A percentile compares a stretch with the other conserved stretches of the same genome.
Evolutionary conservation across 371 early-diverging fungal species (phyloP).

Genomic region (Conidiobolus coronatus): DNA sequence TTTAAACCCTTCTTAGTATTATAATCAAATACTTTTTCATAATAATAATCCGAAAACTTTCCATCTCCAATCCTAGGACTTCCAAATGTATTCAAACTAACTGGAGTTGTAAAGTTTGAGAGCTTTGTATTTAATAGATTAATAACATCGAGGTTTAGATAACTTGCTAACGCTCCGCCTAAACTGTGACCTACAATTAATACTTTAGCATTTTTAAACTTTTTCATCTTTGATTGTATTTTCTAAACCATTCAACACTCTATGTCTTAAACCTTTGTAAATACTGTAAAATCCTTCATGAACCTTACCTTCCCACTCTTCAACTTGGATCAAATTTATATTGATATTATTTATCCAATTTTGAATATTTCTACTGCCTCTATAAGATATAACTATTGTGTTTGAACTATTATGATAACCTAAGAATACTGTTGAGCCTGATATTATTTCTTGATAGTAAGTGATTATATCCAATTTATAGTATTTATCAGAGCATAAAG

Average conservation of each 20-base stretch:
- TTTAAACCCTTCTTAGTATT: neutral
- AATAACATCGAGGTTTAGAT: neutral
- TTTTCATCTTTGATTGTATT: neutral
- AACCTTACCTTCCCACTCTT: neutral
- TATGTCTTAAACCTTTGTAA: neutral
- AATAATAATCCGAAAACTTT: neutral
- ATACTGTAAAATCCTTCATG: neutral
- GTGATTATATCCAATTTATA: no score
- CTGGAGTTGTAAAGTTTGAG: neutral
- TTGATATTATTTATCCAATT: no score
- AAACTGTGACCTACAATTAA: neutral
- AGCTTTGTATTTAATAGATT: neutral
- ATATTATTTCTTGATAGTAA: no score
- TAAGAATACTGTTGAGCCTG: no score
- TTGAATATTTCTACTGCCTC: no score
- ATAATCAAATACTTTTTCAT: neutral
- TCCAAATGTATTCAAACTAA: neutral
- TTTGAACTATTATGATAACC: no score
- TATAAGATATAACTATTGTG: no score
- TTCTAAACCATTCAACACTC: neutral
- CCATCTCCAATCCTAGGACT: neutral
- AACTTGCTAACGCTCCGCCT: slow-evolving; percentile 1
- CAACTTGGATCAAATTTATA: no score
- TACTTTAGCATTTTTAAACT: neutral
- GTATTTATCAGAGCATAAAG: no score